Evolutionary conservation across 2,329 filamentous ascomycete genomes (phyloP).

Genomic region (Hirsutella thompsonii): DNA sequence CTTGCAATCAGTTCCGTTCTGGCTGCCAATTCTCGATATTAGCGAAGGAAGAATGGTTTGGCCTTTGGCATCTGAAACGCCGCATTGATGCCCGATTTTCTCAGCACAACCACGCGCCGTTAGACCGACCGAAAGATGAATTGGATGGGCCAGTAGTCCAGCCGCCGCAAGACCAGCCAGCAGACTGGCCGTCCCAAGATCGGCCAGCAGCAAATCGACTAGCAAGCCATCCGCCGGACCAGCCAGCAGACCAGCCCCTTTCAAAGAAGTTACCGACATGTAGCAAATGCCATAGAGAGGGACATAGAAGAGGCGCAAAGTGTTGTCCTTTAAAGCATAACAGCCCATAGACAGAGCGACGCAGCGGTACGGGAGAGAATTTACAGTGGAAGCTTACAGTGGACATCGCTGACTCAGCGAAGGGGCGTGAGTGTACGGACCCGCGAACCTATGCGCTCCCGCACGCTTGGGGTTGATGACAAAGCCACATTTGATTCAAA

Average conservation of each 20-base stretch:
- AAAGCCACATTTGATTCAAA: too few species aligned
- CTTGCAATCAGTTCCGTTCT: neutral
- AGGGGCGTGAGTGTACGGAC: too few species aligned
- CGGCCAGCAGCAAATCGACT: neutral
- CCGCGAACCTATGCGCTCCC: neutral
- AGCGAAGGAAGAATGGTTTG: neutral
- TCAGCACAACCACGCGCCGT: neutral
- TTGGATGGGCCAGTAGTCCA: neutral
- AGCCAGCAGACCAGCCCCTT: too few species aligned
- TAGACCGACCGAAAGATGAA: neutral
- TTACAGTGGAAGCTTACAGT: too few species aligned
- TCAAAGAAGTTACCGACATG: neutral
- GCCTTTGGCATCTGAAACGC: neutral
- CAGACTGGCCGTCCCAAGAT: neutral
- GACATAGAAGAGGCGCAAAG: neutral
- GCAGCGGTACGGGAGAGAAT: neutral
- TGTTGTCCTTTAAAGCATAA: too few species aligned
- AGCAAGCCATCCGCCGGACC: too few species aligned
- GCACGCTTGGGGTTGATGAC: too few species aligned
- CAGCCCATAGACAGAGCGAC: neutral
- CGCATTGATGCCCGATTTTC: neutral
- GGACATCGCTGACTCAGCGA: neutral
- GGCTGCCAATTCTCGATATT: neutral
- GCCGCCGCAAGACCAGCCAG: neutral
- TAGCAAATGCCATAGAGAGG: neutral